Base-by-base conservation (phyloP, 345 rosid species). In the Eucalyptus sideroxylon region DNA sequence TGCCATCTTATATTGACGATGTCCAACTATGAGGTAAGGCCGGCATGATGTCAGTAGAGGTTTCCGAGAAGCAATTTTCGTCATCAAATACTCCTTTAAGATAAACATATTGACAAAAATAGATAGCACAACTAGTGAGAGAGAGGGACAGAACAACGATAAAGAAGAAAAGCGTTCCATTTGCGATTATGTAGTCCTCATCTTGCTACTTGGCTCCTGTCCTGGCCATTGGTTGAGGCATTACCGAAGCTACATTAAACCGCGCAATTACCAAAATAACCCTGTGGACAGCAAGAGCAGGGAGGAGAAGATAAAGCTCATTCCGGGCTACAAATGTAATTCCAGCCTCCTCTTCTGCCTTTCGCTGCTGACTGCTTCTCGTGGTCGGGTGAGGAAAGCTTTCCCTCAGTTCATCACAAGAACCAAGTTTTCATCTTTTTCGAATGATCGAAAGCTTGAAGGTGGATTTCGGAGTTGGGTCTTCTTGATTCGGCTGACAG, bases 171-270 rank as follows among this genome's bases (percentile, higher is more conserved):
- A 11, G 27, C 24, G 16, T 37, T 21, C 16, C 1, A 21, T 77
- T 77, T 11, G 83, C 24, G 26, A 77, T 77, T 51, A 7, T 89
- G 69, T 47, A 14, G 56, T 55, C 83, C 85, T 88, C 53, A 6
- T 88, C 67, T 44, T 82, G 89, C 91, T 37, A 91, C 92, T 88
- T 91, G 91, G 91, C 89, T 55, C 87, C 59, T 34, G 9, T 77
- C 16, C 86, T 15, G 85, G 67, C 91, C 89, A 72, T 45, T 6
- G 49, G 24, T 44, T 44, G 40, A 34, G 42, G 83, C 47, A 10
- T 40, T 37, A 21, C 83, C 30, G 4, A 40, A 40, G 42, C 3
- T 0, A 19, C 13, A 6, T 19, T 72, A 11, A 47, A 15, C 11
- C 6, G 6, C 7, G 15, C 45, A 72, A 88, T 86, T 67, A 85